Percentiles rank a stretch among this genome's conserved stretches.
Conservation (phyloP, 208 protist genomes). For the Vickermania ingenoplastis region DNA sequence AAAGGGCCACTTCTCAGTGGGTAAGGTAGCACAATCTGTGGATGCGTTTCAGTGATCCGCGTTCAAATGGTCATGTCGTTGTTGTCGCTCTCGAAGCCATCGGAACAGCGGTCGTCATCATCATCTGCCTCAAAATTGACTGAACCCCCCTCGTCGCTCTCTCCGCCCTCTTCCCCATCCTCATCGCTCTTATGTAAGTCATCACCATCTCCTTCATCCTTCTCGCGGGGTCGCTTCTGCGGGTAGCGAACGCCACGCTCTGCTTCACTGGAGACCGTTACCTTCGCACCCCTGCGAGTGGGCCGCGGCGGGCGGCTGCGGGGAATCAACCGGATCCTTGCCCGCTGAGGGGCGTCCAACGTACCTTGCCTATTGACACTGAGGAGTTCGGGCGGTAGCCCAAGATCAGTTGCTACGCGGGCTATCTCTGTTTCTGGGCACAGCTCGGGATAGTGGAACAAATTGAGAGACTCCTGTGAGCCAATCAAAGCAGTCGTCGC, state of each 20-base stretch:
- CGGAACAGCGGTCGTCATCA: not conserved
- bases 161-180: not conserved
- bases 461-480: constrained; percentile 41
- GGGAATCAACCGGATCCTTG: constrained; percentile 32
- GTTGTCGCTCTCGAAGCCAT: constrained; percentile 1
- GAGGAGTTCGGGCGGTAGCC: constrained; percentile 1
- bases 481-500: constrained; percentile 2
- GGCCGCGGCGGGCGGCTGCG: constrained; percentile 38
- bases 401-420: not conserved
- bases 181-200: not conserved
- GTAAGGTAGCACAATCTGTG: no score
- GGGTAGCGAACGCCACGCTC: not conserved
- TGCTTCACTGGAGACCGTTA: constrained; percentile 19
- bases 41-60: no score
- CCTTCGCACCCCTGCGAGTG: constrained; percentile 55
- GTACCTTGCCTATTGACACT: constrained; percentile 3
- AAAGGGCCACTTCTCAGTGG: no score
- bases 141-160: not conserved
- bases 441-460: constrained; percentile 63
- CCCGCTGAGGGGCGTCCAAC: constrained; percentile 16
- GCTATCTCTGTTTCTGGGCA: not conserved
- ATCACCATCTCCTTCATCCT: not conserved
- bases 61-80: not conserved
- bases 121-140: not conserved
- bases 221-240: constrained; percentile 4